These are phyloP conservation scores for Boletus coccyginus DNA, from an alignment of 768 basidiomycete genomes.

Conservation along the genomic window DNA sequence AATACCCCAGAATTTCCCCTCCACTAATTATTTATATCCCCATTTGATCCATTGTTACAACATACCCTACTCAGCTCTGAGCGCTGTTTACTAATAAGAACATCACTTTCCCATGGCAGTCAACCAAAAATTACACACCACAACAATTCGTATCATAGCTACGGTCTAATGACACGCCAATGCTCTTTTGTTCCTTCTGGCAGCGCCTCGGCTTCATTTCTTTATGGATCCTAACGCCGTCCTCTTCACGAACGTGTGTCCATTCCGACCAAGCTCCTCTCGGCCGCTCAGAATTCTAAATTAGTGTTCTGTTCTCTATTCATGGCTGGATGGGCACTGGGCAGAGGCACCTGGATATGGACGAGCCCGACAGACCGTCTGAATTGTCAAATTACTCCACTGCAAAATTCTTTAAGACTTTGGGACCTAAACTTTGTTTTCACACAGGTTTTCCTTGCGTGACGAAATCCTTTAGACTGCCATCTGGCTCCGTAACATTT, in stretches of 20 bases:
- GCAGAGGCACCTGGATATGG: slow-evolving; percentile 20
- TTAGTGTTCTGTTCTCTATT: slow-evolving; percentile 3
- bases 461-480: not conserved
- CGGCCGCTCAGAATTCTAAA: not conserved
- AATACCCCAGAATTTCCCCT: slow-evolving; percentile 9
- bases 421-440: slow-evolving; percentile 9
- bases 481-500: no score
- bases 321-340: slow-evolving; percentile 4
- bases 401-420: not conserved
- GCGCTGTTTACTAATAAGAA: slow-evolving; percentile 9
- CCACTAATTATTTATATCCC: slow-evolving; percentile 14
- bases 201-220: slow-evolving; percentile 6
- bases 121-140: slow-evolving; percentile 1
- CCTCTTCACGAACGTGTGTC: slow-evolving; percentile 8
- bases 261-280: not conserved
- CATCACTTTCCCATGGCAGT: slow-evolving; percentile 23
- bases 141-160: slow-evolving; percentile 18
- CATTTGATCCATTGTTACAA: slow-evolving; percentile 12
- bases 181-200: not conserved
- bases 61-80: slow-evolving; percentile 2
- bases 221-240: slow-evolving; percentile 9
- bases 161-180: slow-evolving; percentile 13
- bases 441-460: not conserved
- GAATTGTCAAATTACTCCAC: no score
- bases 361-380: no score